Evolutionary conservation across 2,329 filamentous ascomycete genomes (phyloP), one percentile per base, ranked within the genome.

Genomic region (Shiraia sp.): DNA sequence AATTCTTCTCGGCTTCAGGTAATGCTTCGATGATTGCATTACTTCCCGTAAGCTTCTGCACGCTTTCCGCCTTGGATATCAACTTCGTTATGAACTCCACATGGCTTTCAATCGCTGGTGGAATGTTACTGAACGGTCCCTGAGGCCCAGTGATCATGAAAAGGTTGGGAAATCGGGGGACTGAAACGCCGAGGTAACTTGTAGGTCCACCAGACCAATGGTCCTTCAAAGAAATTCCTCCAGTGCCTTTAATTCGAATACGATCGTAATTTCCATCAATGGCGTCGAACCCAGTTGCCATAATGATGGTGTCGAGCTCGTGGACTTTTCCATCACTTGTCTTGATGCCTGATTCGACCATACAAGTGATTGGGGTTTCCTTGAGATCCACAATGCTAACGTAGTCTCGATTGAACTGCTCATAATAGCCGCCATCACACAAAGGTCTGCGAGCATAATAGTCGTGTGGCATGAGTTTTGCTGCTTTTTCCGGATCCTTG

Each of bases 231-330:
- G 53, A 48, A n/a, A 29, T 9, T n/a, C 58, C 58, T 12, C 56
- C 32, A 9, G 49, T 36, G 15, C 61, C 59, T 17, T 37, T 42
- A 10, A 57, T 45, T 10, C 15, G 49, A 26, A 61, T 49, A 3
- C 40, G 44, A 9, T 38, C 51, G 36, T 55, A 57, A 3, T 49
- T 44, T 1, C 57, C 57, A 17, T 39, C 27, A 22, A 59, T 78
- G 4, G 74, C 75, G 51, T 73, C 71, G 44, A 73, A 74, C 9
- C 71, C 71, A 2, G 71, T 73, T 2, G 70, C 71, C 12, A 69
- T 59, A 24, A 66, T 63, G 10, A 73, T 43, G 9, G 71, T 47
- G 31, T 73, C 71, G 25, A 72, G 57, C 23, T 71, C 65, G 15
- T 60, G 55, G 15, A 52, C 39, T 40, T 52, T 53, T 14, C 65